Base-by-base conservation (phyloP, 371 early-diverging fungal species). In the Mortierella sp. region DNA sequence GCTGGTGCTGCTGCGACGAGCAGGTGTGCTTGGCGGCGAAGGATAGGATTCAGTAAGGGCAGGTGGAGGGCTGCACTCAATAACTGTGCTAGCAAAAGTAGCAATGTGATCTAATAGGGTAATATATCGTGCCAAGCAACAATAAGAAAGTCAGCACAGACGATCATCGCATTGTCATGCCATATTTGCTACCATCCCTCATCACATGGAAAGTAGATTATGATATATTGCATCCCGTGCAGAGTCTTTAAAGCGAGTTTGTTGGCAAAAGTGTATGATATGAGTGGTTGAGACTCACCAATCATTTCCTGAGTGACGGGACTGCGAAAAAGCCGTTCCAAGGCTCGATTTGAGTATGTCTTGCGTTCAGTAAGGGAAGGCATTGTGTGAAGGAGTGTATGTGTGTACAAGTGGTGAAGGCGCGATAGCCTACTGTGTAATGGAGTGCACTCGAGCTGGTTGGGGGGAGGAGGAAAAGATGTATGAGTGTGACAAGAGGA, bases 21-120 rank as follows among this genome's bases (percentile, higher is more conserved):
- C 70, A 19, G 72, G 71, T 19, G 77, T 71, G 56, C 34, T 29
- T 1, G 77, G 68, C 12, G 77, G 77, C 37, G 70, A 42, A 59
- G 47, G 23, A 37, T 17, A 45, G 59, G 47, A 12, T 31, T 12
- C 49, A 51, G 19, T 22, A 23, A 40, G 19, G 35, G 58, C 34
- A 32, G 77, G 76, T 12, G 83, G 72, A 1, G 84, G 82, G 10
- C 82, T 81, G 64, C 87, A 87, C 34, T 86, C 83, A 69, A 87
- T 87, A 51, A 87, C 87, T n/a, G 74, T 85, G 45, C 68, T 70
- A 12, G 87, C 85, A 59, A 84, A 81, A 26, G 47, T 64, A 43
- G 87, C 85, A 62, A 87, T 85, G 42, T 70, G 67, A 63, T 70
- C 76, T 70, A 73, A 32, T 32, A 28, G 58, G 58, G 15, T 6